Evolutionary conservation across 2,329 filamentous ascomycete species (phyloP), one percentile per base, ranked within the genome.

Genomic region (Incumbomyces delicatus): DNA sequence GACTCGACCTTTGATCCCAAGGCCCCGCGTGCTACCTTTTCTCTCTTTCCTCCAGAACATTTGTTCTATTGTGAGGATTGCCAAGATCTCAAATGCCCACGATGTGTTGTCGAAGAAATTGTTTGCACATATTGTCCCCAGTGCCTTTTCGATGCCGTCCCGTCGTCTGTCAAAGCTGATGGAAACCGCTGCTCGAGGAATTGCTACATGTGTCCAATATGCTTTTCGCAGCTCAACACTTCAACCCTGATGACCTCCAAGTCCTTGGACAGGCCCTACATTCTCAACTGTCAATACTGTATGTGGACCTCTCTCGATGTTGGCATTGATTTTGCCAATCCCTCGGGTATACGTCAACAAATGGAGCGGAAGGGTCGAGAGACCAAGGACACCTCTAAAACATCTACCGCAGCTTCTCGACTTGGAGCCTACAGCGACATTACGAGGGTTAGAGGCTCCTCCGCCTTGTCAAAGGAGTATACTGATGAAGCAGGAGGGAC

Each of bases 1-100:
- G 85, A 87, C 49, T 74, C 76, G 51, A 83, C 86, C 3, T 95
- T 98, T 64, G 85, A 98, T 62, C 88, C 92, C 2, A 81, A 85
- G 57, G 81, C 83, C 50, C 78, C 85, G 13, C 82, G 89, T 32
- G 85, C 92, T 49, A 92, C 88, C 64, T 96, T 87, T 72, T 89
- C 87, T 55, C 74, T 98, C 29, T 95, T 90, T 61, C 90, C 92
- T 1, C 80, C 95, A 37, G 90, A 96, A 61, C 83, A 95, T 62
- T 77, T 98, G 20, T 76, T 96, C 34, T 98, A 94, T 70, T 98
- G 92, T 71, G 90, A 95, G 62, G 92, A 96, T 63, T 98, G 92
- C 65, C 87, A 94, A 63, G 85, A 95, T 66, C 94, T 96, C 52
- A 85, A 92, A 56, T 98, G 92, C 63, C 86, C 87, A 5, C 76